Evolutionary conservation across 371 early-diverging fungal species (phyloP), one percentile per base, ranked within the genome.

Genomic region (Nematocida ausubeli): DNA sequence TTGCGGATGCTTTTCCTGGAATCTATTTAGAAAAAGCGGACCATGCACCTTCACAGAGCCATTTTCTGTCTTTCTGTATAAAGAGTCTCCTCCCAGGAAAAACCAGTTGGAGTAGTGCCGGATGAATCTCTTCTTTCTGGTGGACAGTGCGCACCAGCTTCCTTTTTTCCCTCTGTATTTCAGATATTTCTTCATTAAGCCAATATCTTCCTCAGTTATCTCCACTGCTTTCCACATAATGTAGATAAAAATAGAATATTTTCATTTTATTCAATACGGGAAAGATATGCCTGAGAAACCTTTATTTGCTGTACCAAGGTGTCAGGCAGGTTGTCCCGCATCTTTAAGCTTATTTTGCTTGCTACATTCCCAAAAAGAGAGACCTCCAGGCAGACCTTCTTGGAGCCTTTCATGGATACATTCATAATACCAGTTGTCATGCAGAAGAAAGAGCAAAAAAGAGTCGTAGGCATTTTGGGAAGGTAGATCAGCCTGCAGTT

Each of bases 401-500:
- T 55, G 3, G 7, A 39, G 5, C 49, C 42, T 12, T 30, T 51
- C 19, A 16, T 1, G 5, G 42, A 30, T 56, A 58, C 30, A 60
- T 42, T 30, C 16, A 69, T 5, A 35, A 82, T 54, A 44, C 22
- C n/a, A 30, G 39, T 32, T 24, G 57, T 24, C 16, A 40, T 40
- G 14, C 67, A 49, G 40, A 47, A 69, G 47, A 83, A 83, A 3
- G 83, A 83, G 35, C 70, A 67, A 47, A 83, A 83, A 52, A 2
- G 16, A 16, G 64, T 32, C 26, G 58, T 51, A 14, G 37, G 26
- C 12, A n/a, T 52, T 16, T 12, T 26, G 40, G 81, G 81, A 47
- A 62, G 73, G 65, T 82, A 83, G 16, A 83, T 70, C 1, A 83
- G 5, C 39, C 83, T 40, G 44, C 69, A 80, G 56, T 62, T 80